phyloP scores from a whole-genome alignment of 306 rosid genomes.

The Myrica gale region DNA sequence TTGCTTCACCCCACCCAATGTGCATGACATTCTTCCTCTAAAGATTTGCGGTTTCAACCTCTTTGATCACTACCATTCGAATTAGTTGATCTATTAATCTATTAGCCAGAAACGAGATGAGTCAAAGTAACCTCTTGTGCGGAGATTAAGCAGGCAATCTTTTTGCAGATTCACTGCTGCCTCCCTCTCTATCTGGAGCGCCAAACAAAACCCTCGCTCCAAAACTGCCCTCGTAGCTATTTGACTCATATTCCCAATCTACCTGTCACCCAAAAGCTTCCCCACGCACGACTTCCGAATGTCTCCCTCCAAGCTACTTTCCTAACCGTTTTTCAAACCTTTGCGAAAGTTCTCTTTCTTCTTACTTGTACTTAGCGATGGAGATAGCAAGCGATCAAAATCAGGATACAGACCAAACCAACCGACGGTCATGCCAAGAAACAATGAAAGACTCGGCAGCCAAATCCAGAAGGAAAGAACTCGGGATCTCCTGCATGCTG shows the following conservation, averaged over 20 bases:
- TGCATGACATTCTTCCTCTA: no score
- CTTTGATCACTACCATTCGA: not conserved
- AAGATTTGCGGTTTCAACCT: not conserved
- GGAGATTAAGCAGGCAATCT: not conserved
- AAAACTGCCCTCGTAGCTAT: not conserved
- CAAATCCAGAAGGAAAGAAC: slow-evolving; percentile 43
- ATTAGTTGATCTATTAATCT: no score
- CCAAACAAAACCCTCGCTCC: not conserved
- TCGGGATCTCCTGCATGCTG: slow-evolving; percentile 80
- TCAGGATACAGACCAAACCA: not conserved
- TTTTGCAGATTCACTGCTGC: not conserved
- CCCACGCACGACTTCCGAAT: not conserved
- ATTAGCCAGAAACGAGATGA: not conserved
- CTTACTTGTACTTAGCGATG: not conserved
- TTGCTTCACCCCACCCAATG: no score
- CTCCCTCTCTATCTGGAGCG: not conserved
- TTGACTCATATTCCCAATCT: not conserved
- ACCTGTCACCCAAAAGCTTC: not conserved
- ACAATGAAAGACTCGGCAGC: slow-evolving; percentile 5
- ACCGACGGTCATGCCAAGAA: not conserved
- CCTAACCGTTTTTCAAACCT: slow-evolving; percentile 27
- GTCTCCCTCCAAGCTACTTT: not conserved
- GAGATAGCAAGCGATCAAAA: not conserved
- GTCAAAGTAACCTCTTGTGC: not conserved
- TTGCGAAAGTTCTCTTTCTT: not conserved